Evolutionary conservation across 1,284 basidiomycete genomes (phyloP).

Genomic region (Crucibulum parvulum): DNA sequence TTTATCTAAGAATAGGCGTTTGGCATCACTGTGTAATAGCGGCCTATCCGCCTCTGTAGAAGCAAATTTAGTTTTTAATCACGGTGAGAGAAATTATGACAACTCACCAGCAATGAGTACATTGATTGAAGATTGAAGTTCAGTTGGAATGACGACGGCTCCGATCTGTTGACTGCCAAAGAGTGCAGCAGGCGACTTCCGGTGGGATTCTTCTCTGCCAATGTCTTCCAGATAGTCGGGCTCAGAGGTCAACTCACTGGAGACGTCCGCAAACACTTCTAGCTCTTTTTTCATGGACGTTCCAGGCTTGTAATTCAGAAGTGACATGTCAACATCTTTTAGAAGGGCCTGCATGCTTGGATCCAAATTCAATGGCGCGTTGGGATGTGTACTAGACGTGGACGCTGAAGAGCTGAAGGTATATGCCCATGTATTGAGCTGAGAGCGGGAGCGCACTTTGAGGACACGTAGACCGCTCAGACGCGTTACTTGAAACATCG

Average conservation of each 20-base stretch:
- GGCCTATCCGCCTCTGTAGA: slow-evolving; percentile 66
- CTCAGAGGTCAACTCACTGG: slow-evolving; percentile 26
- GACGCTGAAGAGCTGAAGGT: slow-evolving; percentile 14
- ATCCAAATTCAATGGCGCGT: slow-evolving; percentile 65
- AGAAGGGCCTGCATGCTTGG: slow-evolving; percentile 65
- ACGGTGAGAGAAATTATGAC: slow-evolving; percentile 2
- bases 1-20: slow-evolving; percentile 63
- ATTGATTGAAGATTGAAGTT: slow-evolving; percentile 68
- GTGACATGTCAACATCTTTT: slow-evolving; percentile 69
- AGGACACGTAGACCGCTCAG: neutral
- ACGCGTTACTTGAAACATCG: neutral
- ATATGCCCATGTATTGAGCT: neutral
- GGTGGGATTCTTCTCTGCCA: slow-evolving; percentile 36
- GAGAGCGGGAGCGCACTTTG: neutral
- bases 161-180: slow-evolving; percentile 81
- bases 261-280: slow-evolving; percentile 49
- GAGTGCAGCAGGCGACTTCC: slow-evolving; percentile 82
- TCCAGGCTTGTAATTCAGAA: slow-evolving; percentile 50
- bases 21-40: slow-evolving; percentile 70
- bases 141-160: slow-evolving; percentile 70
- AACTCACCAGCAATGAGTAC: slow-evolving; percentile 65
- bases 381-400: slow-evolving; percentile 29
- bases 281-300: slow-evolving; percentile 51
- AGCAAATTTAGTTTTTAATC: slow-evolving; percentile 10
- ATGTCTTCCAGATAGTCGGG: slow-evolving; percentile 41